Base-by-base conservation (phyloP, 1,284 basidiomycete genomes). In the Tilletia horrida region DNA sequence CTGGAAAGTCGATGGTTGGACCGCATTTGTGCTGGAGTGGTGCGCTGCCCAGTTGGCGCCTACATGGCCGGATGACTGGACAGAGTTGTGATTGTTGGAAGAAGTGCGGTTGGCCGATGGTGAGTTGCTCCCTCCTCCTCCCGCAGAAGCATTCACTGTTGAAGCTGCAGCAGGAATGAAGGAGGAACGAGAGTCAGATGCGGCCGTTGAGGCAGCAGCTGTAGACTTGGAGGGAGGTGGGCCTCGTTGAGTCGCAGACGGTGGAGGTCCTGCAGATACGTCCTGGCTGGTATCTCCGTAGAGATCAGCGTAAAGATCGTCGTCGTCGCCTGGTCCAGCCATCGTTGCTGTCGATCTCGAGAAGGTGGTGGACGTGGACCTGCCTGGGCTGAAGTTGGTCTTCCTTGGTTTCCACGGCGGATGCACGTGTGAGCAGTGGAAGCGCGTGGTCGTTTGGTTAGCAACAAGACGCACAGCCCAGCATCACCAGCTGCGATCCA, bases 271-370 rank as follows among this genome's bases (percentile, higher is more conserved):
- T 27, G 62, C 35, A 9, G 25, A n/a, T 21, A 64, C 68, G 48
- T 65, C 70, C 14, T 45, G 67, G 29, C 63, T 73, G 40, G 67
- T 68, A 13, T 65, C 71, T 35, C 69, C 74, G 63, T 78, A 78
- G 42, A 78, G 71, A 63, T 78, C 76, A 31, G 73, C 73, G 44
- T 78, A 78, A 52, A 78, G 73, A 63, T 76, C 76, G 67, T 76
- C 76, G 31, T 62, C 29, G 55, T 40, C 9, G 14, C 2, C 55
- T 35, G 35, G 35, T 6, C 35, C 35, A 6, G 35, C 4, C 45
- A 48, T 23, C 45, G n/a, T 16, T n/a, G 18, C 45, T 18, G 3
- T 48, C 18, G 11, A 40, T 40, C 35, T 4, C 35, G 35, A 40
- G 35, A 40, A 40, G 35, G 35, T 6, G 35, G n/a, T n/a, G n/a